Evolutionary conservation across 1,284 basidiomycete genomes (phyloP), one percentile per base, ranked within the genome.

Genomic region (Singerocomus rubriflavus): DNA sequence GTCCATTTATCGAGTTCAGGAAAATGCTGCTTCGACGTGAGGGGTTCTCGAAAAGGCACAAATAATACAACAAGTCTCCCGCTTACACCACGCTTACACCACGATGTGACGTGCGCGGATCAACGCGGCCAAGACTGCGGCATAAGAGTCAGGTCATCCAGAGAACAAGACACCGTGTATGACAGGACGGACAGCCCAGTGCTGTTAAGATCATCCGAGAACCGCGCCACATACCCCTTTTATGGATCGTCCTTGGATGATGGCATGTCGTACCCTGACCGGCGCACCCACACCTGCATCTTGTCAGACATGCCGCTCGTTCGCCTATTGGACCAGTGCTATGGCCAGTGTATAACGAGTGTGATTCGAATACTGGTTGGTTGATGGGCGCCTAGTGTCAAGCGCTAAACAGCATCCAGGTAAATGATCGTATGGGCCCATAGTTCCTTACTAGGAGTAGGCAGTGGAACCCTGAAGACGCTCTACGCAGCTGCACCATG

Each of bases 401-500:
- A 16, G 45, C 42, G 34, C 32, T 14, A 34, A 31, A 16, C 16
- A 55, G 42, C 41, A 46, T 41, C 1, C 29, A 14, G 4, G 25
- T 6, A 40, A 46, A 5, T 29, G 26, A 16, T 6, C 29, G 33
- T 58, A 70, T 33, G 31, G 41, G 82, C 80, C 67, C 70, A 58
- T 54, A 78, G 76, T 60, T 82, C 71, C 52, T 77, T 73, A 0
- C 21, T 21, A 21, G 77, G 74, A 6, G 68, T 68, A 0, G 79
- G 73, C 35, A 81, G 45, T 3, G 79, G 75, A 0, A 71, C 66
- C 21, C 81, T 68, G 55, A 70, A 80, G n/a, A 82, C 73, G 57
- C 81, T 83, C 61, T 84, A 82, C 1, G 75, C 77, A 56, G 84
- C 81, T 26, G 77, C 80, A 26, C 71, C 69, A 16, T 69, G 66